Evolutionary conservation across 1,284 basidiomycete species (phyloP), one percentile per base, ranked within the genome.

Genomic region (Trichosporon ovoides): DNA sequence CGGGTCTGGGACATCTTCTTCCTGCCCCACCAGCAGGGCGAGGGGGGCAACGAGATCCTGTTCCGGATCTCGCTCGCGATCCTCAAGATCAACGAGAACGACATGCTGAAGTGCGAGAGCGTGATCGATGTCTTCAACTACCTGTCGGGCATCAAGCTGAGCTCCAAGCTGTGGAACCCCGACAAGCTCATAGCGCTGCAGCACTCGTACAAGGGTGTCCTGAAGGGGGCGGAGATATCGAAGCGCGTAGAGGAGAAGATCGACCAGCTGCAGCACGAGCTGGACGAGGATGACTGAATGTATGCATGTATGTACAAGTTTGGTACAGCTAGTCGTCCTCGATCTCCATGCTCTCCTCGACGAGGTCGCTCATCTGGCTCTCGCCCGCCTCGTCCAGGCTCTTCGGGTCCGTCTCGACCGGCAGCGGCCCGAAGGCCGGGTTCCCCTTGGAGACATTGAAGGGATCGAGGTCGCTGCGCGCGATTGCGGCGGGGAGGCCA

Each of bases 1-100:
- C 81, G 91, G 46, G 85, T 92, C 2, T 93, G 91, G 93, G 95
- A 98, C 68, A 82, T 97, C n/a, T 89, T 98, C 75, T 85, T 98
- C 60, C 86, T 96, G 5, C 91, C 97, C 68, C 16, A 22, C 43
- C 22, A 48, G 22, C 43, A 48, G 43, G 43, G 43, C 22, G 43
- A 48, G 43, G 43, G 43, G 22, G 95, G 95, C 0, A 82, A 92
- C 50, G 90, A 93, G 67, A 88, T 93, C 6, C 81, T 93, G n/a
- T 95, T 95, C 79, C 86, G 94, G 31, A 79, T 96, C 38, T 91
- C 93, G 0, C 81, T 98, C 48, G 87, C 85, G 10, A 91, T 98
- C 43, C 81, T 98, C 58, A 87, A 87, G 61, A 83, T 83, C 58
- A 89, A 91, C 75, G 89, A 95, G 72, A 78, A 80, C 28, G 91